Base-by-base conservation (phyloP, 305 asterid genomes). In the Plantago coronopus region DNA sequence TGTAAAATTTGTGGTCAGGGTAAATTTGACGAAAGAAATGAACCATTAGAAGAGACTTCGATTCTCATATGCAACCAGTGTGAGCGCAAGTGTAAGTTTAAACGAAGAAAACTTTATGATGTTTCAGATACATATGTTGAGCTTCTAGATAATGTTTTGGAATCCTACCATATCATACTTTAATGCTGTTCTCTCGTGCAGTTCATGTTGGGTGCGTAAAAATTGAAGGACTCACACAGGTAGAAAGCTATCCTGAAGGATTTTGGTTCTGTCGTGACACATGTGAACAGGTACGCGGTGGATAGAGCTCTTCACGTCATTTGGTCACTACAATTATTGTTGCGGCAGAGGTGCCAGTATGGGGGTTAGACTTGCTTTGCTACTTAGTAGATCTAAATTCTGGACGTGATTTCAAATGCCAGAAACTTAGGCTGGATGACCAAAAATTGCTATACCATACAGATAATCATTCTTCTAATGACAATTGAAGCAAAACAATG, bases 191-290 rank as follows among this genome's bases (percentile, higher is more conserved):
- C 25, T 65, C 48, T 61, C 68, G 0, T 76, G 73, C 62, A 94
- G 99, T 74, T 80, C 99, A 94, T 64, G 60, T 61, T 61, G 81
- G 59, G 56, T 94, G 99, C 80, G 64, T 85, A 45, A 66, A 67
- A 64, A 63, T 59, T 54, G 67, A 75, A 62, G 77, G 79, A 67
- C 45, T 68, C 53, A 71, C 44, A 70, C 46, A 54, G 75, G 70
- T 66, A 56, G 27, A 54, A 34, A 11, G 12, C 0, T 14, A 65
- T 66, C 74, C 79, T 44, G 73, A 72, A 37, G 84, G 70, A 45
- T 45, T 67, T 48, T 94, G 95, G 96, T 90, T 85, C 72, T 94
- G 97, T 68, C 76, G 69, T 49, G 71, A 68, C 58, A 69, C 78
- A 20, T 90, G 97, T 69, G 61, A 78, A 71, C 79, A 82, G 96